These are phyloP conservation scores for Ceratocystis alfenasii DNA, from an alignment of 2,329 filamentous ascomycete species.

Conservation along the genomic window DNA sequence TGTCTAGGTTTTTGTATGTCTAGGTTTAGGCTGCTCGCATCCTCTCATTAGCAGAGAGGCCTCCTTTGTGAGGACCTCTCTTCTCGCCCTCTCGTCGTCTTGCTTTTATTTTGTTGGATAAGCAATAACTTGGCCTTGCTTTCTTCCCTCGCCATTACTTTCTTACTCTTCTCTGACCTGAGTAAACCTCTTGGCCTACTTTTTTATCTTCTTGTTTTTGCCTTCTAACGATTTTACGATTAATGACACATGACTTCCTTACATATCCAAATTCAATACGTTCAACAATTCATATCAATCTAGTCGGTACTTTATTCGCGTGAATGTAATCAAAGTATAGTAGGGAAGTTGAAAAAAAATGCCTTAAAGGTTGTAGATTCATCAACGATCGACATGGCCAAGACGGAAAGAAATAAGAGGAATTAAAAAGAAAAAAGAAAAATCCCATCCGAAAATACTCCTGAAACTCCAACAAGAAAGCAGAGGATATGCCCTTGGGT, in stretches of 20 bases:
- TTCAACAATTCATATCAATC: not conserved
- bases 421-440: not conserved
- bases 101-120: not conserved
- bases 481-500: not conserved
- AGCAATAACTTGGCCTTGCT: not conserved
- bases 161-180: too few species aligned
- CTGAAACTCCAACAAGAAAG: slow-evolving; percentile 11
- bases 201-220: not conserved
- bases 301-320: too few species aligned
- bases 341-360: not conserved
- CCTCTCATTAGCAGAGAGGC: not conserved
- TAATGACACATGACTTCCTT: not conserved
- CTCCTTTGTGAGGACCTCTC: slow-evolving; percentile 6
- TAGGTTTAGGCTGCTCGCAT: not conserved
- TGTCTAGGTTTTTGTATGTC: not conserved
- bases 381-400: not conserved
- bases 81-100: not conserved
- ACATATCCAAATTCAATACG: not conserved
- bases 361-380: not conserved
- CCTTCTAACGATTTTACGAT: slow-evolving; percentile 6
- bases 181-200: too few species aligned
- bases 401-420: not conserved
- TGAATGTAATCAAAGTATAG: not conserved
- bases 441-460: slow-evolving; percentile 9
- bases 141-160: not conserved